Evolutionary conservation across 2,329 filamentous ascomycete genomes (phyloP), one percentile per base, ranked within the genome.

Genomic region (Claviceps sp.): DNA sequence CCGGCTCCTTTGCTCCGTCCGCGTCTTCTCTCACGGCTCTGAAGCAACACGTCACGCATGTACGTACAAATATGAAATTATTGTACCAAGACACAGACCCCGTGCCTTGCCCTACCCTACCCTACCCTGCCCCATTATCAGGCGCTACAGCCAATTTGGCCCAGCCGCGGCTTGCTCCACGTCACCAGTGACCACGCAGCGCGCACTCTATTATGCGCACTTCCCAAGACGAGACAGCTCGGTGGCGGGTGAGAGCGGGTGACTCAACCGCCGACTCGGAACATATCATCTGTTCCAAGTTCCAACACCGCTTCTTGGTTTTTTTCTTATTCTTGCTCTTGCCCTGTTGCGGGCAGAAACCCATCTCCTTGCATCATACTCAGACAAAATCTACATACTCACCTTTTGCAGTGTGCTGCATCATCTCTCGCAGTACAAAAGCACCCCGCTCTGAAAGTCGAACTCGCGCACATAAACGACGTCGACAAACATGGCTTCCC

Each of bases 401-500:
- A 22, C 7, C 26, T 24, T 38, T 30, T 26, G 41, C 40, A 22
- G 34, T 20, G 1, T 44, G 48, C 4, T 34, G 34, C 30, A 24
- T 41, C 26, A 22, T 48, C 14, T 41, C 41, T 6, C 53, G 37
- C 59, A 75, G 71, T 52, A 37, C 59, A 75, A 71, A 70, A 53
- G 1, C n/a, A 41, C 22, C 5, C 20, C 61, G 65, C 69, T 69
- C 68, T 67, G 70, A 75, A 75, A 76, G 71, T 70, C 41, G 34
- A 67, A 67, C 20, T 11, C 42, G 24, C 42, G 63, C 49, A 37
- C 50, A 50, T 50, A 53, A 13, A 54, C 57, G 57, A 63, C 42
- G 62, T 55, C 63, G 65, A 69, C 66, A 72, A 72, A 72, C 65
- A 82, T 81, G 78, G 80, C 79, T 76, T 75, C 72, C 67, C 77